These are phyloP conservation scores for Austropuccinia psidii DNA, from an alignment of 1,284 basidiomycete species.

Conservation along the genomic window DNA sequence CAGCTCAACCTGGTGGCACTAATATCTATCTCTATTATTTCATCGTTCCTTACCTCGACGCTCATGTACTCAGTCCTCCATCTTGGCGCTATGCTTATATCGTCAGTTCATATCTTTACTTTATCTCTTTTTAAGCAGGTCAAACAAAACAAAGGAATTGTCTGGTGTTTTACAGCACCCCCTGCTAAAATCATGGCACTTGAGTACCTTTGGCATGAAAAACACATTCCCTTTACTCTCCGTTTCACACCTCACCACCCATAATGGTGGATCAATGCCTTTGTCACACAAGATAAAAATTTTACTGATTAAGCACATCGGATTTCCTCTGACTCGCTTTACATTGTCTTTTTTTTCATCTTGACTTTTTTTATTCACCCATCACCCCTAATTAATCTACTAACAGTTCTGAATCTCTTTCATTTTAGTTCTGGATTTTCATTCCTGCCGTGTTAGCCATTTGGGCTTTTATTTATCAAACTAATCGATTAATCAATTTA, in stretches of 20 bases:
- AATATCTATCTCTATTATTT: constrained; percentile 38
- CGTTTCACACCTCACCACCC: neutral
- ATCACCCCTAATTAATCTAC: neutral
- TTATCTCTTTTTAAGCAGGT: too few relatives aligned
- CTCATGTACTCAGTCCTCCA: constrained; percentile 48
- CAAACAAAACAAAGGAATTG: too few relatives aligned
- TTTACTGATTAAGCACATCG: too few relatives aligned
- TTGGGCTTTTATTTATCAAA: constrained; percentile 20
- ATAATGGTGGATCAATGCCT: too few relatives aligned
- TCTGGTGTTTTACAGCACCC: neutral
- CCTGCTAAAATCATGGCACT: too few relatives aligned
- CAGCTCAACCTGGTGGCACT: constrained; percentile 30
- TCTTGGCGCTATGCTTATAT: constrained; percentile 50
- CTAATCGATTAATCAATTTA: neutral
- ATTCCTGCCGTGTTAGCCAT: neutral
- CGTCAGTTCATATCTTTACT: constrained; percentile 38
- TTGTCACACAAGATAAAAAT: too few relatives aligned
- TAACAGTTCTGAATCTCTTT: neutral
- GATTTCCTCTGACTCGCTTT: neutral
- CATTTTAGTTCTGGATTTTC: constrained; percentile 26
- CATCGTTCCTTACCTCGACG: constrained; percentile 45
- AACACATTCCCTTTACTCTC: neutral
- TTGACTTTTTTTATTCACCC: neutral
- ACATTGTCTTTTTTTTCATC: neutral
- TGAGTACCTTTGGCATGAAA: too few relatives aligned